Conservation (phyloP, 345 rosid species). For the Camelina sativa region DNA sequence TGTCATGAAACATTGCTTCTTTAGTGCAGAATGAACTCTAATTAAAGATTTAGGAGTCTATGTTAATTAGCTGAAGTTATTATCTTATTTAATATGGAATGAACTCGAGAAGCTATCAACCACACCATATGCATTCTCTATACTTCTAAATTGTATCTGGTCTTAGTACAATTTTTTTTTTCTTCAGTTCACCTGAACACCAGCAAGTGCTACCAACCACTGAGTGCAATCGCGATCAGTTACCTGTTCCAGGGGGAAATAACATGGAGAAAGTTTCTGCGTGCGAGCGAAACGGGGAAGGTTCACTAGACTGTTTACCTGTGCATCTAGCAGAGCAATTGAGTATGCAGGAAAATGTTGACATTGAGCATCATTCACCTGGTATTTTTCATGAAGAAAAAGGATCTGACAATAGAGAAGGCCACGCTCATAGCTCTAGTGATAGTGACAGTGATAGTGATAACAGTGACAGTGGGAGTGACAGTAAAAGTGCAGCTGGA, state of each 20-base stretch:
- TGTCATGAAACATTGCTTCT: slow-evolving; percentile 9
- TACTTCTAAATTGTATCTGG: slow-evolving; percentile 6
- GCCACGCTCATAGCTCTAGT: slow-evolving; percentile 75
- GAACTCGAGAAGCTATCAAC: slow-evolving; percentile 27
- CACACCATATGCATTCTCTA: slow-evolving; percentile 12
- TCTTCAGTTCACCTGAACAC: slow-evolving; percentile 77
- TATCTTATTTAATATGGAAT: slow-evolving; percentile 6
- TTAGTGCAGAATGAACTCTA: slow-evolving; percentile 27
- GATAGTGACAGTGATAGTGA: slow-evolving; percentile 82
- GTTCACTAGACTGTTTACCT: slow-evolving; percentile 47
- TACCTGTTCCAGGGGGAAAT: slow-evolving; percentile 53
- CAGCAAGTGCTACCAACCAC: slow-evolving; percentile 49
- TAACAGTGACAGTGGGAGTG: slow-evolving; percentile 75
- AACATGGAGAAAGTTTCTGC: slow-evolving; percentile 49
- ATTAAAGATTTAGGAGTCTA: neutral
- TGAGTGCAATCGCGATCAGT: slow-evolving; percentile 52
- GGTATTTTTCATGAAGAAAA: slow-evolving; percentile 67
- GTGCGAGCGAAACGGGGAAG: slow-evolving; percentile 47
- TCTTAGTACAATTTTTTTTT: slow-evolving; percentile 14
- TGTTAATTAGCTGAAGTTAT: neutral
- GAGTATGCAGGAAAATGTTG: slow-evolving; percentile 50
- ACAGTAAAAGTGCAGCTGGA: slow-evolving; percentile 59
- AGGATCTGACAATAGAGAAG: slow-evolving; percentile 67
- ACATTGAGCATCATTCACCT: slow-evolving; percentile 62
- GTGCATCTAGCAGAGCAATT: slow-evolving; percentile 47